A percentile compares a stretch with the other conserved stretches of the same genome.
phyloP scores from a whole-genome alignment of 2,329 filamentous ascomycete genomes.

The Coleophoma cylindrospora region DNA sequence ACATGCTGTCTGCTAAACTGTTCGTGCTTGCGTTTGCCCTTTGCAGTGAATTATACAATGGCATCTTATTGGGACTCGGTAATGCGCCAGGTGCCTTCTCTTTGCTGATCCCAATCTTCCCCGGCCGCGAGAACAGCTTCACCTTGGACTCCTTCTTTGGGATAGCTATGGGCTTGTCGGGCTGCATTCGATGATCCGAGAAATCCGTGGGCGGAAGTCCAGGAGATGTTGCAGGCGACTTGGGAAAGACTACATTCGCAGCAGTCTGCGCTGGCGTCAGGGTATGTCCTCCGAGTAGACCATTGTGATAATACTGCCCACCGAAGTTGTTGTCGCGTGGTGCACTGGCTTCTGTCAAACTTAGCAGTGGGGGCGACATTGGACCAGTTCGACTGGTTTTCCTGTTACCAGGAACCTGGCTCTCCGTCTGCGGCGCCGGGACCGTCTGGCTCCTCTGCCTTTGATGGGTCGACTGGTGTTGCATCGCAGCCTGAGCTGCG shows the following conservation, averaged over 20 bases:
- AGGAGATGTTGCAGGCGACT: conserved; percentile 35
- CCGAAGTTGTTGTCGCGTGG: conserved; percentile 53
- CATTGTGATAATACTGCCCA: conserved; percentile 49
- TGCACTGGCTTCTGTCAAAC: conserved; percentile 59
- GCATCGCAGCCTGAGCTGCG: conserved; percentile 73
- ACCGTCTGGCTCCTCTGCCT: conserved; percentile 73
- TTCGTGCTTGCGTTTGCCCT: conserved; percentile 66
- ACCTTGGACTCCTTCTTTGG: conserved; percentile 67
- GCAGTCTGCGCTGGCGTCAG: conserved; percentile 65
- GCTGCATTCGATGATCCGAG: conserved; percentile 25
- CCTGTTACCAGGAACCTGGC: conserved; percentile 11
- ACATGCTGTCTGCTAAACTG: conserved; percentile 55
- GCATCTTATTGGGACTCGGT: conserved; percentile 69
- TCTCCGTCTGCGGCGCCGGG: conserved; percentile 40
- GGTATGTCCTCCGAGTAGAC: conserved; percentile 53
- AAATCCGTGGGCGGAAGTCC: conserved; percentile 29
- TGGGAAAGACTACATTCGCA: conserved; percentile 66
- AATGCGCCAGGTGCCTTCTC: conserved; percentile 59
- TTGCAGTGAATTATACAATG: conserved; percentile 58
- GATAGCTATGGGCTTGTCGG: conserved; percentile 51
- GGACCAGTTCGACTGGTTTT: conserved; percentile 37
- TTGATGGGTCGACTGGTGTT: conserved; percentile 43
- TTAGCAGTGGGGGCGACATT: conserved; percentile 56
- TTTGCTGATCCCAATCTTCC: conserved; percentile 66
- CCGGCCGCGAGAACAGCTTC: conserved; percentile 75